A percentile compares a stretch with the other conserved stretches of the same genome.
Conservation (phyloP, 2,329 filamentous ascomycete genomes). For the Aspergillus luchuensis region DNA sequence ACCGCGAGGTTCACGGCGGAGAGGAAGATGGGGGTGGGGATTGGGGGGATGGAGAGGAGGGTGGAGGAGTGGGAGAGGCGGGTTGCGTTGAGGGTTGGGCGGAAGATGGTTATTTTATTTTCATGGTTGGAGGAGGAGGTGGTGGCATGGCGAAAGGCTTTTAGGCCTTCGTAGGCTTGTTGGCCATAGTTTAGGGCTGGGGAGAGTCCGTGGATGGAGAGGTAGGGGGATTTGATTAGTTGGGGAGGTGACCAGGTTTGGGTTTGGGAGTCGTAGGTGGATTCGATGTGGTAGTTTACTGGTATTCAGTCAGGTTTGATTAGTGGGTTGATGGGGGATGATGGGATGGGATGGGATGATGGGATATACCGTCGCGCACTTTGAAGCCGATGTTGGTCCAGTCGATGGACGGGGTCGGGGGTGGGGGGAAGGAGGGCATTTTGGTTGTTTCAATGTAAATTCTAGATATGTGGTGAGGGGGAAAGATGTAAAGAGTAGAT, state of each 20-base stretch:
- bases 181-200: constrained; percentile 96
- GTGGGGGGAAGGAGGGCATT: constrained; percentile 32
- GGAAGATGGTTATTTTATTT: constrained; percentile 79
- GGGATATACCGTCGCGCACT: constrained; percentile 74
- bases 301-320: background rate
- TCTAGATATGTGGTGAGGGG: too few relatives aligned
- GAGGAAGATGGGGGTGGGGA: constrained; percentile 72
- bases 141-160: constrained; percentile 78
- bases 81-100: constrained; percentile 77
- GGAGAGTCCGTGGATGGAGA: constrained; percentile 92
- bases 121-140: constrained; percentile 58
- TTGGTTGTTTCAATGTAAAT: background rate
- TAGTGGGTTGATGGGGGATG: background rate
- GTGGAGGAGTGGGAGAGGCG: constrained; percentile 83
- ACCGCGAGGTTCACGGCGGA: constrained; percentile 78
- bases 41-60: constrained; percentile 78
- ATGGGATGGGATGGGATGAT: constrained; percentile 2
- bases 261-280: constrained; percentile 73
- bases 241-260: constrained; percentile 73
- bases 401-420: constrained; percentile 54
- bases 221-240: constrained; percentile 80
- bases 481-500: background rate
- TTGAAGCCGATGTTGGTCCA: constrained; percentile 93
- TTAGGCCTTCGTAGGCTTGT: constrained; percentile 97
- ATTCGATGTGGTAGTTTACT: constrained; percentile 94